Conservation (phyloP, 1,139 yeast genomes). For the Suhomyces terraborum region DNA sequence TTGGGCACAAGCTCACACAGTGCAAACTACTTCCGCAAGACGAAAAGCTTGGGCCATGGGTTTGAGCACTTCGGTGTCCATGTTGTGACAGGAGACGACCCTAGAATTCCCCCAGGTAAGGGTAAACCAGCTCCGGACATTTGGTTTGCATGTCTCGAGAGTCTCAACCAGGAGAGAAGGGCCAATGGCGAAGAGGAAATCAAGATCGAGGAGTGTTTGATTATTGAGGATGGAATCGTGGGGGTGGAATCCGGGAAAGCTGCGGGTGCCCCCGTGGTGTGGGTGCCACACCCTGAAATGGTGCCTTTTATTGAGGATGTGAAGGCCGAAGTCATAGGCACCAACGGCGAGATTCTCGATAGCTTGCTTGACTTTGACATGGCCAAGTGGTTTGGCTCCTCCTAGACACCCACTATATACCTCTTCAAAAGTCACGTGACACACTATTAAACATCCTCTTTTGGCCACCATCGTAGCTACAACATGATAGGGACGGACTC, state of each 20-base stretch:
- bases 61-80: slow-evolving; percentile 67
- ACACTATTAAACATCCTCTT: neutral
- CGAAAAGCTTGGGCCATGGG: slow-evolving; percentile 62
- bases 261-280: slow-evolving; percentile 82
- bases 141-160: slow-evolving; percentile 77
- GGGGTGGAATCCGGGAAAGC: slow-evolving; percentile 82
- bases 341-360: slow-evolving; percentile 57
- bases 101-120: slow-evolving; percentile 74
- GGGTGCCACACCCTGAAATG: slow-evolving; percentile 89
- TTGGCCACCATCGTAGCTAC: neutral
- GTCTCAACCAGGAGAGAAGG: slow-evolving; percentile 55
- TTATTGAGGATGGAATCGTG: slow-evolving; percentile 93
- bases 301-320: slow-evolving; percentile 49
- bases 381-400: slow-evolving; percentile 33
- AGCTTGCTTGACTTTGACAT: slow-evolving; percentile 58
- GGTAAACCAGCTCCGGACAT: slow-evolving; percentile 96
- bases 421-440: slow-evolving; percentile 5
- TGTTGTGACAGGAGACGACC: slow-evolving; percentile 85
- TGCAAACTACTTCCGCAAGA: slow-evolving; percentile 63
- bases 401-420: slow-evolving; percentile 7
- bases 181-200: slow-evolving; percentile 46
- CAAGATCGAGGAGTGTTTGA: slow-evolving; percentile 73
- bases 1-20: slow-evolving; percentile 85
- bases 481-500: slow-evolving; percentile 48
- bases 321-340: slow-evolving; percentile 49